phyloP scores from a whole-genome alignment of 2,329 filamentous ascomycete genomes.

The Nemania sp. region DNA sequence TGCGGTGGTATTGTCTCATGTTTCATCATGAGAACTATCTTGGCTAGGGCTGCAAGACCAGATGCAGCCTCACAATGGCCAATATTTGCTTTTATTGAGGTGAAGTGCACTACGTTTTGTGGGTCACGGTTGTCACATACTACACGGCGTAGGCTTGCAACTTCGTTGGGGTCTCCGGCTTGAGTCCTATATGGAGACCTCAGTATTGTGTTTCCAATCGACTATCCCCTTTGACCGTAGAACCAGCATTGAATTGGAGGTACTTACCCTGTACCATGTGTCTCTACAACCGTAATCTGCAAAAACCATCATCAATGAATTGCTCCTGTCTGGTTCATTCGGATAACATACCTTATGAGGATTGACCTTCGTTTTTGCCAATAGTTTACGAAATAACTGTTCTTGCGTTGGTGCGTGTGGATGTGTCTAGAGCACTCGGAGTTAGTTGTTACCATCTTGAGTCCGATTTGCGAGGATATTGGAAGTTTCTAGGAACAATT shows the following conservation, averaged over 20 bases:
- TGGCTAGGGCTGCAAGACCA: constrained; percentile 34
- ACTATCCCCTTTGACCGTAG: no score
- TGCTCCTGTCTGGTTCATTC: no score
- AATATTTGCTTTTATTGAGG: constrained; percentile 39
- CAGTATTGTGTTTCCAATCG: no score
- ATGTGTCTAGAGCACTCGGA: no score
- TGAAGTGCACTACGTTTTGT: constrained; percentile 25
- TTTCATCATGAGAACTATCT: constrained; percentile 35
- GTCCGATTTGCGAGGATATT: no score
- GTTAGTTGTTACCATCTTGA: no score
- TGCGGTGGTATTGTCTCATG: constrained; percentile 34
- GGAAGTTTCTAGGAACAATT: no score
- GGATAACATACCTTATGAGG: constrained; percentile 22
- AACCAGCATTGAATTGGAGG: no score
- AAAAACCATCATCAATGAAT: no score
- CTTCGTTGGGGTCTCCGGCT: constrained; percentile 37
- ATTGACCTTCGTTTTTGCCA: constrained; percentile 24
- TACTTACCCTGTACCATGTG: constrained; percentile 28
- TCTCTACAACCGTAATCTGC: constrained; percentile 15
- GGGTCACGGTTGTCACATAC: constrained; percentile 19
- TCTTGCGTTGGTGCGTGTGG: constrained; percentile 34
- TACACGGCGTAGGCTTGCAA: constrained; percentile 28
- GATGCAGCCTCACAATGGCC: constrained; percentile 38
- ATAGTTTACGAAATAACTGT: constrained; percentile 26
- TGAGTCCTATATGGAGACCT: constrained; percentile 22